phyloP scores from a whole-genome alignment of 1,139 yeast species.

The Wickerhamomyces sp. region DNA sequence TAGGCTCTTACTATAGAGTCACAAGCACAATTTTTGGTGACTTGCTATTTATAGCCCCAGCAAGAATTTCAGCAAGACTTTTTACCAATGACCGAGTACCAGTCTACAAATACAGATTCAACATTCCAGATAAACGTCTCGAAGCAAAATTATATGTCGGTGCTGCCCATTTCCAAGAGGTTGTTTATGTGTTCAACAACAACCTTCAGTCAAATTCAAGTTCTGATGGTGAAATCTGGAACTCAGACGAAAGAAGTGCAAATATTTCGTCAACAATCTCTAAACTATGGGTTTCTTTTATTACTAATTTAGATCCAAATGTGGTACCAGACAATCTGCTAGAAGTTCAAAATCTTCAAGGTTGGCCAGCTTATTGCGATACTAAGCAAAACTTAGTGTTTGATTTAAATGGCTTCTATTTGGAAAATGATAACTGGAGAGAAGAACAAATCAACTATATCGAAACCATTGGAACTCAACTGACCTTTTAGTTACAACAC shows the following conservation, averaged over 20 bases:
- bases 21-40: constrained; percentile 15
- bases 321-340: neutral
- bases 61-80: constrained; percentile 10
- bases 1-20: constrained; percentile 10
- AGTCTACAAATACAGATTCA: constrained; percentile 19
- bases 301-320: constrained; percentile 15
- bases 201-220: constrained; percentile 4
- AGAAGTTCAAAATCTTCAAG: neutral
- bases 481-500: neutral
- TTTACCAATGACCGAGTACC: constrained; percentile 2
- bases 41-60: constrained; percentile 12
- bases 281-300: constrained; percentile 12
- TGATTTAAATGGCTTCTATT: constrained; percentile 4
- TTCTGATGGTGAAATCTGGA: constrained; percentile 12
- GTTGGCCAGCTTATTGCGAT: constrained; percentile 4
- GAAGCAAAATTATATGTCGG: constrained; percentile 6
- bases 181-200: constrained; percentile 23
- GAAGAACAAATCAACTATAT: constrained; percentile 3
- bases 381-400: constrained; percentile 2
- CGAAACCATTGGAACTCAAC: neutral
- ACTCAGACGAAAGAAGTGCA: constrained; percentile 6
- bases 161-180: constrained; percentile 21
- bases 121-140: constrained; percentile 12
- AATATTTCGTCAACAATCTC: constrained; percentile 8
- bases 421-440: constrained; percentile 6